Evolutionary conservation across 352 stramenopile genomes (phyloP).

Genomic region (Lagenidium giganteum): DNA sequence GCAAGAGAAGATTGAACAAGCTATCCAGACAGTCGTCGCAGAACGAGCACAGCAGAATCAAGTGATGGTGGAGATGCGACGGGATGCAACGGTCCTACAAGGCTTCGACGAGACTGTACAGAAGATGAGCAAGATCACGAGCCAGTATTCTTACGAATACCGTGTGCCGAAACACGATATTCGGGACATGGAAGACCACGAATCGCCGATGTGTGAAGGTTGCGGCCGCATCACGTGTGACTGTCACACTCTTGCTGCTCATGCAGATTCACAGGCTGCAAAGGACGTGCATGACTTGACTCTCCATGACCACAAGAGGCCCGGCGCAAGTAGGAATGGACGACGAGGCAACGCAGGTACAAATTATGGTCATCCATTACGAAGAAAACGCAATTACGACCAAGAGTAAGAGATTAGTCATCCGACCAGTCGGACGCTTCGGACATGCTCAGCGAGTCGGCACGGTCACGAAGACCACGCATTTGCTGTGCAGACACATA

Average conservation of each 20-base stretch:
- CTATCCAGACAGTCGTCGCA: slow-evolving; percentile 19
- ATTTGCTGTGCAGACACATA: slow-evolving; percentile 60
- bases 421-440: slow-evolving; percentile 86
- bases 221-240: slow-evolving; percentile 57
- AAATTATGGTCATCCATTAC: no score
- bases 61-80: slow-evolving; percentile 34
- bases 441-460: slow-evolving; percentile 77
- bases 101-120: slow-evolving; percentile 48
- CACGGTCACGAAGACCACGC: slow-evolving; percentile 63
- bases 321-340: no score
- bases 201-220: slow-evolving; percentile 34
- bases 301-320: no score
- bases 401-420: slow-evolving; percentile 35
- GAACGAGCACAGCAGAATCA: slow-evolving; percentile 36
- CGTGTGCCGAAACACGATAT: slow-evolving; percentile 53
- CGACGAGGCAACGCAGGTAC: no score
- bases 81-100: slow-evolving; percentile 29
- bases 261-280: no score
- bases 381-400: no score
- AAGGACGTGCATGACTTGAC: no score
- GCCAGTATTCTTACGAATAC: slow-evolving; percentile 55
- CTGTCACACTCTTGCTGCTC: no score
- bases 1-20: slow-evolving; percentile 36
- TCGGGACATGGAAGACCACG: slow-evolving; percentile 22
- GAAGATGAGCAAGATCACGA: slow-evolving; percentile 42